Conservation (phyloP, 2,329 filamentous ascomycete species). For the Ophiostoma sp. region DNA sequence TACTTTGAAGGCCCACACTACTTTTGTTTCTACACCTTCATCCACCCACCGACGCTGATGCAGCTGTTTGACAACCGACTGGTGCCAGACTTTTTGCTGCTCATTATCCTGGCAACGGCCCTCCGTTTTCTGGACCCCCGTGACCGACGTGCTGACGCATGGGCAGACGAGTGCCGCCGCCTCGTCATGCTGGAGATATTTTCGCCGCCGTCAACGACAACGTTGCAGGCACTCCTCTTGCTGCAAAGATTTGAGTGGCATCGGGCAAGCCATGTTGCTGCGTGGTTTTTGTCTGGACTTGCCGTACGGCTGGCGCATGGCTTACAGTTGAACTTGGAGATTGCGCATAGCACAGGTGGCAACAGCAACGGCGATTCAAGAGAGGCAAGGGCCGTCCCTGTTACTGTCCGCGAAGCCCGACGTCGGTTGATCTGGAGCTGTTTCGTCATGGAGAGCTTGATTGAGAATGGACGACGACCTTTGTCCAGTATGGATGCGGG, state of each 20-base stretch:
- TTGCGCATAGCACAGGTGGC: background rate
- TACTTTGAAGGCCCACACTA: constrained; percentile 23
- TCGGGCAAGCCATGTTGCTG: constrained; percentile 15
- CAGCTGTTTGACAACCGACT: constrained; percentile 20
- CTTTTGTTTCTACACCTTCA: constrained; percentile 23
- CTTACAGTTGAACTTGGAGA: constrained; percentile 24
- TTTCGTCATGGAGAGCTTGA: constrained; percentile 24
- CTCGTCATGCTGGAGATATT: constrained; percentile 21
- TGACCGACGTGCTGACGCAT: constrained; percentile 8
- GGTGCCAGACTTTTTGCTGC: constrained; percentile 13
- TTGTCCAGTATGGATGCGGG: background rate
- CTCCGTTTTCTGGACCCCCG: constrained; percentile 16
- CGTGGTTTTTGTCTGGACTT: constrained; percentile 18
- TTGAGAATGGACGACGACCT: constrained; percentile 16
- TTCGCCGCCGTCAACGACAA: constrained; percentile 21
- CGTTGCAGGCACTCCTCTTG: constrained; percentile 14
- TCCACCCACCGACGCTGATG: constrained; percentile 21
- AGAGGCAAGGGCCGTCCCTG: constrained; percentile 1
- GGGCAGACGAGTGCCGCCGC: constrained; percentile 20
- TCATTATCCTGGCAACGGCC: constrained; percentile 11
- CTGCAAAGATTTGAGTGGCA: constrained; percentile 24
- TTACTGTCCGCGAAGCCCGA: constrained; percentile 10
- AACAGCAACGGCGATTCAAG: background rate
- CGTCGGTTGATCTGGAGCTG: constrained; percentile 21
- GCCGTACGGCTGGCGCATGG: constrained; percentile 20